phyloP scores from a whole-genome alignment of 768 basidiomycete species.

The Bullera alba region DNA sequence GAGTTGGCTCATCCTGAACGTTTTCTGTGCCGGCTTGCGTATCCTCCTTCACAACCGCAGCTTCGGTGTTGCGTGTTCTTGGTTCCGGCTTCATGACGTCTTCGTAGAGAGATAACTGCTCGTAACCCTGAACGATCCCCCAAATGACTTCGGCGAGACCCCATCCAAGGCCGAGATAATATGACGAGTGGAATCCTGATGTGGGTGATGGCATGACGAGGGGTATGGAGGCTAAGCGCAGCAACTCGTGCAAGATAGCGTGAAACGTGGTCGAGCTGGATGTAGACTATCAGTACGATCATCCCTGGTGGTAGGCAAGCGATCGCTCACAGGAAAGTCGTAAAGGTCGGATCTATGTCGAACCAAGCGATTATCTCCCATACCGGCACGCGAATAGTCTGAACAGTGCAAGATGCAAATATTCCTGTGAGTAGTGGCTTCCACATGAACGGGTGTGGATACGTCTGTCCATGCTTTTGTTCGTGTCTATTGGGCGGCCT shows the following conservation, averaged over 20 bases:
- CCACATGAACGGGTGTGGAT: slow-evolving; percentile 39
- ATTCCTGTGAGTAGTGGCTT: slow-evolving; percentile 38
- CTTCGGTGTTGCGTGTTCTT: slow-evolving; percentile 2
- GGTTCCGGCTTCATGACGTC: slow-evolving; percentile 32
- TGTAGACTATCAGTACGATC: slow-evolving; percentile 1
- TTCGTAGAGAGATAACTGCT: slow-evolving; percentile 36
- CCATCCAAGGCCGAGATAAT: slow-evolving; percentile 45
- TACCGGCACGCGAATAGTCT: slow-evolving; percentile 33
- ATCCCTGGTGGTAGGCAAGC: background rate
- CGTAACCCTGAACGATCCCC: slow-evolving; percentile 43
- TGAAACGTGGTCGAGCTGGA: slow-evolving; percentile 36
- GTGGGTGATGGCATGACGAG: slow-evolving; percentile 30
- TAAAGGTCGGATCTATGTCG: slow-evolving; percentile 2
- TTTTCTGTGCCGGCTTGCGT: background rate
- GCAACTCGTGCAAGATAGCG: slow-evolving; percentile 34
- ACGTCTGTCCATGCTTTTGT: slow-evolving; percentile 31
- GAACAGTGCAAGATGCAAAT: slow-evolving; percentile 38
- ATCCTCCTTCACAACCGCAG: background rate
- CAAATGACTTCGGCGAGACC: slow-evolving; percentile 40
- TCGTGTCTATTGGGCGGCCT: slow-evolving; percentile 43
- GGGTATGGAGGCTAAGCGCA: slow-evolving; percentile 33
- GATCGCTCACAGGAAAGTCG: slow-evolving; percentile 25
- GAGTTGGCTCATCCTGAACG: no score
- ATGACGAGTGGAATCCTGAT: slow-evolving; percentile 39
- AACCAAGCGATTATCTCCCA: slow-evolving; percentile 25